Evolutionary conservation across 2,329 filamentous ascomycete genomes (phyloP).

Genomic region (Alternaria arbusti): DNA sequence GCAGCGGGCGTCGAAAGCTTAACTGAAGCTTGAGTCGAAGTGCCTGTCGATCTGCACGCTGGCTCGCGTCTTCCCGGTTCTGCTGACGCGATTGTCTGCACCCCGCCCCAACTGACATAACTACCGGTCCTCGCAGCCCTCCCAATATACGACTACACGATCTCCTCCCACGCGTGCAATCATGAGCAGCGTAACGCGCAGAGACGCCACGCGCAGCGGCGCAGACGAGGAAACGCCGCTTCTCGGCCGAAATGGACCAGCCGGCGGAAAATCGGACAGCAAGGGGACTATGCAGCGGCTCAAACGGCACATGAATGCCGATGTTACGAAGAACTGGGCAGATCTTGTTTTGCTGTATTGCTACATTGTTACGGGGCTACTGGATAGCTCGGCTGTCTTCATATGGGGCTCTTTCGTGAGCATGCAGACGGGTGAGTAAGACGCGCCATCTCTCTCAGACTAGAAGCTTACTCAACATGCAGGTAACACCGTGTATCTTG

Average conservation of each 20-base stretch:
- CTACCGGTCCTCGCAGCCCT: slow-evolving; percentile 8
- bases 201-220: slow-evolving; percentile 13
- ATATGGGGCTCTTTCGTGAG: slow-evolving; percentile 83
- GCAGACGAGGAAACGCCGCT: slow-evolving; percentile 44
- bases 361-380: slow-evolving; percentile 77
- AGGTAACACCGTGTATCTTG: slow-evolving; percentile 79
- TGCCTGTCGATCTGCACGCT: slow-evolving; percentile 21
- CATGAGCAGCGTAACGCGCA: slow-evolving; percentile 21
- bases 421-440: slow-evolving; percentile 75
- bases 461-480: slow-evolving; percentile 16
- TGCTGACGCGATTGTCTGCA: not conserved
- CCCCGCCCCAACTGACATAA: slow-evolving; percentile 15
- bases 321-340: slow-evolving; percentile 67
- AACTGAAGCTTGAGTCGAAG: slow-evolving; percentile 32
- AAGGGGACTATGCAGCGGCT: slow-evolving; percentile 16
- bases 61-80: slow-evolving; percentile 1
- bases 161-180: slow-evolving; percentile 5
- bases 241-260: slow-evolving; percentile 28
- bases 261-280: slow-evolving; percentile 29
- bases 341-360: slow-evolving; percentile 74
- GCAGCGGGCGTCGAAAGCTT: slow-evolving; percentile 25
- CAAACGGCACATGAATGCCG: slow-evolving; percentile 47
- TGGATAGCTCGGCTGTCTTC: slow-evolving; percentile 77
- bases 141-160: slow-evolving; percentile 4
- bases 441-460: not conserved